Evolutionary conservation across 768 basidiomycete species (phyloP), one percentile per base, ranked within the genome.

Genomic region (Gymnopilus junonius): DNA sequence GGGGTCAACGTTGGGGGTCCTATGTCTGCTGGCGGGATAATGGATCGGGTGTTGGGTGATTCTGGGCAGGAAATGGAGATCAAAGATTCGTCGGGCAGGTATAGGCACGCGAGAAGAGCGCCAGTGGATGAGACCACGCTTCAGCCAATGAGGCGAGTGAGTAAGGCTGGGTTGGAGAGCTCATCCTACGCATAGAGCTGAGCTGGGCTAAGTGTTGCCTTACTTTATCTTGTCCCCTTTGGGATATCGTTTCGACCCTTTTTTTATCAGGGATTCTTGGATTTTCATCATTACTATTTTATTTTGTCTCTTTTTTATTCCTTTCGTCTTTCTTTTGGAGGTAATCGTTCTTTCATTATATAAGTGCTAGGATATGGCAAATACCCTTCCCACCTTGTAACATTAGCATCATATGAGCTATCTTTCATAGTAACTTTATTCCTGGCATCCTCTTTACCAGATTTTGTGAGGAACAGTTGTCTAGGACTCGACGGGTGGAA

Each of bases 81-180:
- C 59, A 91, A 90, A 73, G 95, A 97, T 73, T 84, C 85, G 14
- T 84, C 82, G 65, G 95, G 95, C 55, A 84, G 95, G 59, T 97
- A 95, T 77, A 79, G 94, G 48, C 95, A 96, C 77, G 90, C 91
- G 58, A 83, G 95, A 65, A 83, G 90, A 45, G 93, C 94, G 29
- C 95, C 95, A 2, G 94, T 96, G 27, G 85, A 96, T 71, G 91
- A 93, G 75, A 89, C 80, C 43, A 97, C 95, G 35, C 76, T 97
- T 66, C 95, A 97, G 74, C 95, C 95, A 27, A 83, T 92, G 83
- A 80, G 95, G 64, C 81, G 95, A 65, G 95, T 95, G 63, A 95
- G 93, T 74, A 97, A 97, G 77, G 95, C 95, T 5, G 95, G 95
- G 32, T 76, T 97, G 65, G 95, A 97, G 80, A 94, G 88, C 70